These are phyloP conservation scores for Sophora flavescens DNA, from an alignment of 306 rosid genomes.

Conservation along the genomic window DNA sequence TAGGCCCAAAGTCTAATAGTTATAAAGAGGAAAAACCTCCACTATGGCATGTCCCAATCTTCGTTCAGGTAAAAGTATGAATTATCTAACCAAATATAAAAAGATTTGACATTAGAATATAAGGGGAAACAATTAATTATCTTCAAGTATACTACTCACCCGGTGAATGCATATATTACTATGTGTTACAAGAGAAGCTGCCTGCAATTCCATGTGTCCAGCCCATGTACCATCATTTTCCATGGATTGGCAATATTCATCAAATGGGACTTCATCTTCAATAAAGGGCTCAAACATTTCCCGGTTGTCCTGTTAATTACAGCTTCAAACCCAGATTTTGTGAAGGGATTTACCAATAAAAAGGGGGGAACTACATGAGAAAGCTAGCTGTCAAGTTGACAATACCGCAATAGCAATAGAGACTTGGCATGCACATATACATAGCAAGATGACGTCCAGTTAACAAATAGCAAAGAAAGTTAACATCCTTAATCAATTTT, in stretches of 20 bases:
- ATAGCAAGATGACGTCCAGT: slow-evolving; percentile 12
- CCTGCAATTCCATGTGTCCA: slow-evolving; percentile 90
- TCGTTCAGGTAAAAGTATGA: slow-evolving; percentile 23
- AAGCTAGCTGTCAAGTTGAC: slow-evolving; percentile 33
- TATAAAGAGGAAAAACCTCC: slow-evolving; percentile 29
- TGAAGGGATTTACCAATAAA: slow-evolving; percentile 43
- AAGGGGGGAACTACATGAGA: slow-evolving; percentile 3
- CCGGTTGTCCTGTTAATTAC: slow-evolving; percentile 68
- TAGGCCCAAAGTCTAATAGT: too few species aligned
- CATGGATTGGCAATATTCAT: slow-evolving; percentile 80
- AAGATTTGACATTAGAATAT: slow-evolving; percentile 9
- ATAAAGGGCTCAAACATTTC: slow-evolving; percentile 88
- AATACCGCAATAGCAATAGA: not conserved
- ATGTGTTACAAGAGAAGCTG: slow-evolving; percentile 85
- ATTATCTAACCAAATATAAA: slow-evolving; percentile 35
- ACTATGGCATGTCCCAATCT: slow-evolving; percentile 22
- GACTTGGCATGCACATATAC: not conserved
- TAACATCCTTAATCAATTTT: slow-evolving; percentile 8
- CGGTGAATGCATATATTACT: slow-evolving; percentile 82
- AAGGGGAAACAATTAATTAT: slow-evolving; percentile 27
- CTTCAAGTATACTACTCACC: slow-evolving; percentile 51
- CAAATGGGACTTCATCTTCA: slow-evolving; percentile 88
- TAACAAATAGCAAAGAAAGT: not conserved
- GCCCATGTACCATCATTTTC: slow-evolving; percentile 91
- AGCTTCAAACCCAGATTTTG: slow-evolving; percentile 46